Evolutionary conservation across 768 basidiomycete species (phyloP).

Genomic region (Leccinum incarnatum): DNA sequence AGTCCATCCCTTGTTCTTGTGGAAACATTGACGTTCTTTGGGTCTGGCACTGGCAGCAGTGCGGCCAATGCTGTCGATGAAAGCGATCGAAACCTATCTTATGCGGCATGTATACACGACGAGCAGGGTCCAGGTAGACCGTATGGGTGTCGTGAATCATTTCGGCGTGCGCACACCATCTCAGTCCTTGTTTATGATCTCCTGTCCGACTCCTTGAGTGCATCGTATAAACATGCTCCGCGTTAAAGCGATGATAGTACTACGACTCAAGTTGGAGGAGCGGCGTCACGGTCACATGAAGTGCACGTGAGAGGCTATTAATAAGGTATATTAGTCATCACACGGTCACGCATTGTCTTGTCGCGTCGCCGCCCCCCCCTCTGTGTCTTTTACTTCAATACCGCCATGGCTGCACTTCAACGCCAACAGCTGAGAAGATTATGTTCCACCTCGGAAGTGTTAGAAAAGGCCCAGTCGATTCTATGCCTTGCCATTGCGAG

Average conservation of each 20-base stretch:
- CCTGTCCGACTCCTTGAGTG: too few species aligned
- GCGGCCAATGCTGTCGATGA: constrained; percentile 1
- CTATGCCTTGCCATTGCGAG: constrained; percentile 19
- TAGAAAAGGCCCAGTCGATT: constrained; percentile 22
- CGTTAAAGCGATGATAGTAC: too few species aligned
- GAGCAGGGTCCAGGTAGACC: constrained; percentile 1
- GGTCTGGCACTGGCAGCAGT: constrained; percentile 4
- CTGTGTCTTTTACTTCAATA: neutral
- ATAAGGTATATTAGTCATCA: too few species aligned
- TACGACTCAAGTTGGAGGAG: too few species aligned
- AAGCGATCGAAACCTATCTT: neutral
- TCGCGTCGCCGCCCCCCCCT: too few species aligned
- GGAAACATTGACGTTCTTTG: constrained; percentile 1
- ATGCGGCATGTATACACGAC: neutral
- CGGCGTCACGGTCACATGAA: too few species aligned
- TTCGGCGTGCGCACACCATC: constrained; percentile 1
- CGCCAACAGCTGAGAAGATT: neutral
- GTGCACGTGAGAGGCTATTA: too few species aligned
- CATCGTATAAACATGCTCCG: too few species aligned
- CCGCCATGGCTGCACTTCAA: neutral
- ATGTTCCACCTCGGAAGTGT: constrained; percentile 14
- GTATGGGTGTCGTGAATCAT: constrained; percentile 6
- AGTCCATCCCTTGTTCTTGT: neutral
- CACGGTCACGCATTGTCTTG: neutral
- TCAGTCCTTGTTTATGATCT: constrained; percentile 5